Evolutionary conservation across 306 rosid species (phyloP).

Genomic region (Notholithocarpus densiflorus): DNA sequence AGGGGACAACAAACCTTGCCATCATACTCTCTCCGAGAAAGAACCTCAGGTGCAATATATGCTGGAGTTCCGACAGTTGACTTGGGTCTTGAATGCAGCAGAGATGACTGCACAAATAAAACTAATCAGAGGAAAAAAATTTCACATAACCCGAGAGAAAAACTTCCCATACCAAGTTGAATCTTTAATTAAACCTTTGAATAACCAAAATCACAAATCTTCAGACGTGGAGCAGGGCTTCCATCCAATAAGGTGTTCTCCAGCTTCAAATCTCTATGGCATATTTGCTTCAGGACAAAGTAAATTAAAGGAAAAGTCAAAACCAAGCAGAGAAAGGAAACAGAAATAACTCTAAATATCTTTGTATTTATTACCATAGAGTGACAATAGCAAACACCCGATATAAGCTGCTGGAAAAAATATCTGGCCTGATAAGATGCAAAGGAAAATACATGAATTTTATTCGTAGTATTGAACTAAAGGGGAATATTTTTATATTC

Average conservation of each 20-base stretch:
- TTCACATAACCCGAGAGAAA: not conserved
- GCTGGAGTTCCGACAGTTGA: constrained; percentile 89
- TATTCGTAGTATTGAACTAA: constrained; percentile 2
- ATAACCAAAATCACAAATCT: constrained; percentile 87
- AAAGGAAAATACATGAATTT: constrained; percentile 11
- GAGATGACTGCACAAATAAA: constrained; percentile 59
- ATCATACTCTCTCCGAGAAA: constrained; percentile 78
- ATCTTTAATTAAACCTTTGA: constrained; percentile 56
- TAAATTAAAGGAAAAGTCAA: constrained; percentile 9
- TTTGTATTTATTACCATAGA: constrained; percentile 44
- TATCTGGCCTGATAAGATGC: constrained; percentile 64
- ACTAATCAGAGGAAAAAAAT: constrained; percentile 21
- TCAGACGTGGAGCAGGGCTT: constrained; percentile 85
- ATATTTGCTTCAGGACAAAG: constrained; percentile 61
- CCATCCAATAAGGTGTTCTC: constrained; percentile 85
- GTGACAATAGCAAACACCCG: constrained; percentile 85
- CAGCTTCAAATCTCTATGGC: constrained; percentile 83
- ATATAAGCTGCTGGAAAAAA: constrained; percentile 94
- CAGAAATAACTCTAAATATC: constrained; percentile 2
- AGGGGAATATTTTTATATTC: not conserved
- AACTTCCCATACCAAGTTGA: constrained; percentile 21
- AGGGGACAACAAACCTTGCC: constrained; percentile 54
- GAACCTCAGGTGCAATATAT: constrained; percentile 88
- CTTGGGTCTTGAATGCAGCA: constrained; percentile 84
- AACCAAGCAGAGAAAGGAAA: not conserved